Conservation (phyloP, 2,329 filamentous ascomycete genomes). For the Monosporascus sp. region DNA sequence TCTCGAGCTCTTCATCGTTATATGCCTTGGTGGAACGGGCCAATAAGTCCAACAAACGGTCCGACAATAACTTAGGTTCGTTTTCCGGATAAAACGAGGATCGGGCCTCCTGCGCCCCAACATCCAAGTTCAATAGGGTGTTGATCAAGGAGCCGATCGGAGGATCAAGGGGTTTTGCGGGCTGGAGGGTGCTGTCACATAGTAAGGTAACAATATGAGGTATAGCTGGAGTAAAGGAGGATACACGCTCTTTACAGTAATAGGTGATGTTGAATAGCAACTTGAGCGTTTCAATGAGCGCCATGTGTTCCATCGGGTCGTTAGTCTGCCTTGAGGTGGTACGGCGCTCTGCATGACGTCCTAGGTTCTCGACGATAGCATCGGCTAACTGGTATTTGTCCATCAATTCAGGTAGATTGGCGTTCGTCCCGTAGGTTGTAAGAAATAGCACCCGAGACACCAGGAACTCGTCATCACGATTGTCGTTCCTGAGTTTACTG, state of each 20-base stretch:
- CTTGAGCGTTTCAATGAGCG: constrained; percentile 78
- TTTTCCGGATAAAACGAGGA: constrained; percentile 61
- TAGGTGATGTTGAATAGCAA: constrained; percentile 85
- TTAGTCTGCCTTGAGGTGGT: constrained; percentile 24
- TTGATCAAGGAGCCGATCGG: constrained; percentile 72
- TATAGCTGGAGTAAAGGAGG: constrained; percentile 62
- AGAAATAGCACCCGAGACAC: constrained; percentile 74
- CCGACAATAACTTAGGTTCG: constrained; percentile 53
- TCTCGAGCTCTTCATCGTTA: constrained; percentile 65
- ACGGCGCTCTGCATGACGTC: constrained; percentile 56
- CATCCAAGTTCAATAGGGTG: constrained; percentile 71
- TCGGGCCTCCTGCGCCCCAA: constrained; percentile 49
- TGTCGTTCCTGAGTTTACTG: constrained; percentile 65
- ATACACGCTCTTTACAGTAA: constrained; percentile 57
- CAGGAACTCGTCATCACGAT: constrained; percentile 81
- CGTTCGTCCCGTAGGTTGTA: constrained; percentile 69
- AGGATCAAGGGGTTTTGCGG: constrained; percentile 63
- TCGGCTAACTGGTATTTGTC: constrained; percentile 62
- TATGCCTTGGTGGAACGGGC: constrained; percentile 61
- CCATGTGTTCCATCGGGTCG: constrained; percentile 68
- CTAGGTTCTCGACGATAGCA: constrained; percentile 63
- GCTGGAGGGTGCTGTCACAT: constrained; percentile 50
- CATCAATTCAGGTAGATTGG: constrained; percentile 61
- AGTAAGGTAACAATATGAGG: constrained; percentile 68
- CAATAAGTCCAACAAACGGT: constrained; percentile 66